These are phyloP conservation scores for Syzygium aromaticum DNA, from an alignment of 345 rosid genomes.

Conservation along the genomic window DNA sequence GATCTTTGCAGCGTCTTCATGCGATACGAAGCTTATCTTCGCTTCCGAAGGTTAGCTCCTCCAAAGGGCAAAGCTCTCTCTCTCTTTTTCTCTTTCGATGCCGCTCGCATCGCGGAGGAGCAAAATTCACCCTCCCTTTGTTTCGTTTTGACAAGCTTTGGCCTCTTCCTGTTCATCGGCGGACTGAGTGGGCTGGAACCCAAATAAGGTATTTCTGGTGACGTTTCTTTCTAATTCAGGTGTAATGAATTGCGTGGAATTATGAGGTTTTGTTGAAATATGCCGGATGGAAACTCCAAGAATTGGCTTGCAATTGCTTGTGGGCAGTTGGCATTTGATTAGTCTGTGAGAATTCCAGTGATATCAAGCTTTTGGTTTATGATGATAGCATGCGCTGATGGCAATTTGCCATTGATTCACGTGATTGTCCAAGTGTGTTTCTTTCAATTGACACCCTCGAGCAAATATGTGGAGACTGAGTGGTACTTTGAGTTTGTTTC, in stretches of 20 bases:
- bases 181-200: not conserved
- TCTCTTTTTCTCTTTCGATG: not conserved
- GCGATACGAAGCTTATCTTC: not conserved
- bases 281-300: not conserved
- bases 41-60: not conserved
- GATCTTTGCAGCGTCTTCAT: not conserved
- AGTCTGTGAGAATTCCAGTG: not conserved
- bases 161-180: not conserved
- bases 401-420: not conserved
- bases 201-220: not conserved
- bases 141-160: not conserved
- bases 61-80: not conserved
- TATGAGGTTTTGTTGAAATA: not conserved
- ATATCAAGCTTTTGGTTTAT: not conserved
- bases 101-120: not conserved
- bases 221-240: not conserved
- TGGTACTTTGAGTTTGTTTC: not conserved
- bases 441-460: not conserved
- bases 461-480: not conserved
- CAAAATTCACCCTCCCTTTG: not conserved
- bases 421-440: not conserved
- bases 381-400: not conserved
- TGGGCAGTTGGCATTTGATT: not conserved
- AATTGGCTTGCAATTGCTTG: not conserved
- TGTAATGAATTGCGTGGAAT: not conserved